Percentiles rank a stretch among this genome's conserved stretches.
phyloP scores from a whole-genome alignment of 129 eudicot genomes.

The Flaveria sonorensis region DNA sequence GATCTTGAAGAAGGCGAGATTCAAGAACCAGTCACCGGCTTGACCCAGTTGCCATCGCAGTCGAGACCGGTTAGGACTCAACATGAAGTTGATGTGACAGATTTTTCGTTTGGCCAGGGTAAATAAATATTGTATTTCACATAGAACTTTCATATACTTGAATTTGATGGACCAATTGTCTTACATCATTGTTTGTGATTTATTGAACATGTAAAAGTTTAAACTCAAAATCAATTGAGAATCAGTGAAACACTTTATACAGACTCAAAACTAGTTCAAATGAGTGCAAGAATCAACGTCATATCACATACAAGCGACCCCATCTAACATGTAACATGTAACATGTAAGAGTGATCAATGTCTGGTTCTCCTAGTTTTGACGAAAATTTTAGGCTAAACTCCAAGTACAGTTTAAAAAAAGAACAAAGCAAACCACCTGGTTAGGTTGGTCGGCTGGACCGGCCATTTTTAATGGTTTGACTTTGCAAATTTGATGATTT shows the following conservation, averaged over 20 bases:
- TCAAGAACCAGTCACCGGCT: slow-evolving; percentile 20
- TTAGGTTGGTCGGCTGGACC: too few relatives aligned
- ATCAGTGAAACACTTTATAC: neutral
- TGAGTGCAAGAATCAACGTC: neutral
- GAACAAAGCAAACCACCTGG: neutral
- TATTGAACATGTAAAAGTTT: slow-evolving; percentile 19
- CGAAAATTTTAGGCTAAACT: neutral
- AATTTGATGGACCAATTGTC: neutral
- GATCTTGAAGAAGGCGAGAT: slow-evolving; percentile 30
- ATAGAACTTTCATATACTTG: too few relatives aligned
- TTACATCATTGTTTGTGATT: neutral
- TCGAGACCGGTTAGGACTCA: slow-evolving; percentile 28
- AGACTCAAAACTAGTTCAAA: neutral
- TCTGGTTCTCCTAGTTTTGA: neutral
- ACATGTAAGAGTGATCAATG: too few relatives aligned
- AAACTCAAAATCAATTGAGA: neutral
- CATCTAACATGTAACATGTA: too few relatives aligned
- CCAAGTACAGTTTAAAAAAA: neutral
- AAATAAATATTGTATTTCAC: neutral
- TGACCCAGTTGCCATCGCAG: slow-evolving; percentile 16
- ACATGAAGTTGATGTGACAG: slow-evolving; percentile 36
- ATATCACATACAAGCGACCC: too few relatives aligned
- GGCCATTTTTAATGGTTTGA: too few relatives aligned
- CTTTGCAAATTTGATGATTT: too few relatives aligned
- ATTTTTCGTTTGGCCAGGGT: slow-evolving; percentile 39